A percentile compares a stretch with the other conserved stretches of the same genome.
Conservation (phyloP, 2,329 filamentous ascomycete species). For the Apiospora pterosperma region DNA sequence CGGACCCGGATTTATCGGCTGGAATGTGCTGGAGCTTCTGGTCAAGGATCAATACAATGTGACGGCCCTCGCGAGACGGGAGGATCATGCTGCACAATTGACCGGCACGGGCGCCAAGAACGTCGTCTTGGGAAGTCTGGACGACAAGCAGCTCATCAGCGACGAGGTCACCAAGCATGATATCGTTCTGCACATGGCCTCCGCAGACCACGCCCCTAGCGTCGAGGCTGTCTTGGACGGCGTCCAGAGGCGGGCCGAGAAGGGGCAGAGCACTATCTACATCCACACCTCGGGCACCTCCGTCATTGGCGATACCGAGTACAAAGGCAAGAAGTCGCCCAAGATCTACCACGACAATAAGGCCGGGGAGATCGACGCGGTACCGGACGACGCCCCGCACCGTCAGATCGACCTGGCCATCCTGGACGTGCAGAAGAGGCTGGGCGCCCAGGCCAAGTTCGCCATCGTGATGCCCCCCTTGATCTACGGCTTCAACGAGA, state of each 20-base stretch:
- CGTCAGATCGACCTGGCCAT: slow-evolving; percentile 43
- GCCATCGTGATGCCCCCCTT: slow-evolving; percentile 44
- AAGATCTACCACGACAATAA: slow-evolving; percentile 40
- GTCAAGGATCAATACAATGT: slow-evolving; percentile 37
- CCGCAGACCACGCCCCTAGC: slow-evolving; percentile 43
- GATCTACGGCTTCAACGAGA: slow-evolving; percentile 41
- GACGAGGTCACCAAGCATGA: slow-evolving; percentile 34
- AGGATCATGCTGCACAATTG: slow-evolving; percentile 32
- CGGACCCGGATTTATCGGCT: slow-evolving; percentile 45
- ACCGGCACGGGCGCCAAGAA: slow-evolving; percentile 30
- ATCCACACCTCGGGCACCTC: slow-evolving; percentile 46
- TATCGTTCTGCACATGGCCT: slow-evolving; percentile 45
- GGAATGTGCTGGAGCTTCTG: slow-evolving; percentile 42
- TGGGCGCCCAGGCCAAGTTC: slow-evolving; percentile 38
- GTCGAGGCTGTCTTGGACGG: slow-evolving; percentile 42
- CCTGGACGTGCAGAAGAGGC: slow-evolving; percentile 28
- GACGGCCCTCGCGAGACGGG: slow-evolving; percentile 37
- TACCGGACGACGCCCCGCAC: slow-evolving; percentile 40
- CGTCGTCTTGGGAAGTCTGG: slow-evolving; percentile 36
- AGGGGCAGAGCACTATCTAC: slow-evolving; percentile 38
- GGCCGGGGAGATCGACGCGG: slow-evolving; percentile 34
- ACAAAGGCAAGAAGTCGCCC: slow-evolving; percentile 29
- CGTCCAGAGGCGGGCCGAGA: slow-evolving; percentile 32
- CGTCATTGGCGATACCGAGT: slow-evolving; percentile 34
- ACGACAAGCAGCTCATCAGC: slow-evolving; percentile 36